Evolutionary conservation across 2,329 filamentous ascomycete species (phyloP).

Genomic region (Pseudonectria foliicola): DNA sequence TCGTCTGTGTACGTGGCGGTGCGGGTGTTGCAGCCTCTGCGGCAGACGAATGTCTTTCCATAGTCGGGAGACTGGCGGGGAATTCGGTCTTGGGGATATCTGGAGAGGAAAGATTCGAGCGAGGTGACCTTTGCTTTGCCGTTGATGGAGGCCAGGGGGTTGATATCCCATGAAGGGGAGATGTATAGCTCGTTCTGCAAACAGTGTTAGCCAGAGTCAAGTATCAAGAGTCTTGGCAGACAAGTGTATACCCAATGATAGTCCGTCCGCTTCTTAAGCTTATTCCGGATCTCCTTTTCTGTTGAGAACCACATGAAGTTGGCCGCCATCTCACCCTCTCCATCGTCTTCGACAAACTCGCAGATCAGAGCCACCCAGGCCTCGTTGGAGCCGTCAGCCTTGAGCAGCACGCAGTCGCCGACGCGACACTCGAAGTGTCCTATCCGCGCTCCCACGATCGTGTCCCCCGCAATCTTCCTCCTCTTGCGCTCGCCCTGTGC

Average conservation of each 20-base stretch:
- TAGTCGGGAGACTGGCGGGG: conserved; percentile 65
- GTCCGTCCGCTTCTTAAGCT: conserved; percentile 74
- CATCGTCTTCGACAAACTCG: conserved; percentile 69
- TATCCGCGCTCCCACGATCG: conserved; percentile 75
- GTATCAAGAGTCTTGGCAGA: no score
- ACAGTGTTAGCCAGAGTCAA: background rate
- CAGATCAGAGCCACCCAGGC: conserved; percentile 90
- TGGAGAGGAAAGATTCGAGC: conserved; percentile 54
- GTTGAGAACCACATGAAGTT: conserved; percentile 96
- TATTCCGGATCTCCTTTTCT: conserved; percentile 80
- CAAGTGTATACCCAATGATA: conserved; percentile 53
- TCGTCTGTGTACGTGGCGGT: conserved; percentile 89
- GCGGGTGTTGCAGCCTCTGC: conserved; percentile 79
- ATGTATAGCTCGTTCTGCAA: conserved; percentile 82
- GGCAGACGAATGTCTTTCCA: conserved; percentile 84
- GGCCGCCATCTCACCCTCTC: conserved; percentile 61
- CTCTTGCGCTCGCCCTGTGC: conserved; percentile 27
- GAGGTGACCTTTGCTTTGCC: conserved; percentile 81
- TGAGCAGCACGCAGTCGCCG: conserved; percentile 79
- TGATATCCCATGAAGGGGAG: conserved; percentile 78
- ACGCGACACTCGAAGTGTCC: conserved; percentile 72
- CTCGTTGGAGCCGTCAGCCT: conserved; percentile 78
- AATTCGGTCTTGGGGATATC: conserved; percentile 68
- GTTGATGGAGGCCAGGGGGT: conserved; percentile 82
- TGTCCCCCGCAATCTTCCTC: conserved; percentile 29